phyloP scores from a whole-genome alignment of 352 stramenopile species.

The Globisporangium polare region DNA sequence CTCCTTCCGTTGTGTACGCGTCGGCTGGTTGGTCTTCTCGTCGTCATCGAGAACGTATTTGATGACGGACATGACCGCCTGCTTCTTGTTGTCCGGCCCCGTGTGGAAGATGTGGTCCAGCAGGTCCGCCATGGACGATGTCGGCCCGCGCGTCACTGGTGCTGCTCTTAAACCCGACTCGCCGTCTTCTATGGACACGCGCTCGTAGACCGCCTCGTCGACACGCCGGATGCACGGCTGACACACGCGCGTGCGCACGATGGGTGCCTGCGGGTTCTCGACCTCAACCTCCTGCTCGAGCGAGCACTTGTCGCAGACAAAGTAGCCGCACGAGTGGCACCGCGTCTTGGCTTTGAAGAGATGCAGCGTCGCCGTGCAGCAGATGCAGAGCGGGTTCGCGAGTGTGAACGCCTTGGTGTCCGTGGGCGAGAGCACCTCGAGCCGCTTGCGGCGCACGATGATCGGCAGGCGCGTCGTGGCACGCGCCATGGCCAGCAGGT shows the following conservation, averaged over 20 bases:
- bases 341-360: conserved; percentile 26
- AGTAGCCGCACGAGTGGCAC: conserved; percentile 46
- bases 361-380: conserved; percentile 36
- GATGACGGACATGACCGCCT: conserved; percentile 36
- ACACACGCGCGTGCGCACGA: conserved; percentile 39
- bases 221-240: conserved; percentile 42
- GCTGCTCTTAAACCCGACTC: too few relatives aligned
- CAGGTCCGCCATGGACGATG: conserved; percentile 19
- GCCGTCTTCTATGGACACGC: conserved; percentile 1
- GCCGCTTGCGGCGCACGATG: conserved; percentile 36
- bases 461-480: conserved; percentile 29
- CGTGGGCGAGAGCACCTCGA: conserved; percentile 36
- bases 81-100: conserved; percentile 16
- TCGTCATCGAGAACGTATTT: conserved; percentile 42
- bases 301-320: conserved; percentile 49
- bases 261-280: conserved; percentile 15
- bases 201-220: conserved; percentile 34
- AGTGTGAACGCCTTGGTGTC: conserved; percentile 24
- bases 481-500: conserved; percentile 21
- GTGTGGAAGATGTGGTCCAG: conserved; percentile 23
- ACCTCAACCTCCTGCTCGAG: conserved; percentile 35
- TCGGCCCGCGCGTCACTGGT: conserved; percentile 15
- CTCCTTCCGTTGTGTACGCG: neutral
- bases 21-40: neutral
- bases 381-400: conserved; percentile 31